phyloP scores from a whole-genome alignment of 805 yeast species.

The Candida takata region DNA sequence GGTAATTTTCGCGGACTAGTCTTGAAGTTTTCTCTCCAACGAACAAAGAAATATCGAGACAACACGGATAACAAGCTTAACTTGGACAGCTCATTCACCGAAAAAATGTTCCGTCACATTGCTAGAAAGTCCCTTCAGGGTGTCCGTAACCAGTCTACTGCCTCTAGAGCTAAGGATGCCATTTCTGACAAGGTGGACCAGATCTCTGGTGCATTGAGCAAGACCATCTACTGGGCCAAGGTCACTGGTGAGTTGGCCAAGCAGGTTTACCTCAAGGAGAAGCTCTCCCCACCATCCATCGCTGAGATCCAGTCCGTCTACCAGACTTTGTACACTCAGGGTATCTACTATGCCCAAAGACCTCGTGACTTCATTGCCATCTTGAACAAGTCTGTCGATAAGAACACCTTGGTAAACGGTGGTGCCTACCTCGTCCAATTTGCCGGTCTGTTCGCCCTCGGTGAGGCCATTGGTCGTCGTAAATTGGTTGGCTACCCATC shows the following conservation, averaged over 20 bases:
- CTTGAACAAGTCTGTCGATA: slow-evolving; percentile 38
- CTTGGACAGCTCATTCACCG: not conserved
- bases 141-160: slow-evolving; percentile 25
- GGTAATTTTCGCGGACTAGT: slow-evolving; percentile 3
- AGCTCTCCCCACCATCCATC: slow-evolving; percentile 81
- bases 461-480: slow-evolving; percentile 96
- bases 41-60: not conserved
- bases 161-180: slow-evolving; percentile 32
- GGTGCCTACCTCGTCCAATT: slow-evolving; percentile 77
- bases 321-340: slow-evolving; percentile 42
- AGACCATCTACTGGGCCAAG: slow-evolving; percentile 73
- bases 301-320: slow-evolving; percentile 74
- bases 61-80: too few species aligned
- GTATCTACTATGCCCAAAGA: slow-evolving; percentile 39
- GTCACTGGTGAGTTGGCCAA: slow-evolving; percentile 44
- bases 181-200: slow-evolving; percentile 26
- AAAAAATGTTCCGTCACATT: slow-evolving; percentile 20
- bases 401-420: slow-evolving; percentile 54
- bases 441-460: slow-evolving; percentile 85
- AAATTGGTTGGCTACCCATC: slow-evolving; percentile 82
- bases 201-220: slow-evolving; percentile 36
- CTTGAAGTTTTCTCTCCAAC: slow-evolving; percentile 1
- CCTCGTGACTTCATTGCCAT: slow-evolving; percentile 53
- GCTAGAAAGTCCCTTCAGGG: slow-evolving; percentile 23
- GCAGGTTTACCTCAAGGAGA: slow-evolving; percentile 83